Evolutionary conservation across 306 rosid species (phyloP), one percentile per base, ranked within the genome.

Genomic region (Malus asiatica): DNA sequence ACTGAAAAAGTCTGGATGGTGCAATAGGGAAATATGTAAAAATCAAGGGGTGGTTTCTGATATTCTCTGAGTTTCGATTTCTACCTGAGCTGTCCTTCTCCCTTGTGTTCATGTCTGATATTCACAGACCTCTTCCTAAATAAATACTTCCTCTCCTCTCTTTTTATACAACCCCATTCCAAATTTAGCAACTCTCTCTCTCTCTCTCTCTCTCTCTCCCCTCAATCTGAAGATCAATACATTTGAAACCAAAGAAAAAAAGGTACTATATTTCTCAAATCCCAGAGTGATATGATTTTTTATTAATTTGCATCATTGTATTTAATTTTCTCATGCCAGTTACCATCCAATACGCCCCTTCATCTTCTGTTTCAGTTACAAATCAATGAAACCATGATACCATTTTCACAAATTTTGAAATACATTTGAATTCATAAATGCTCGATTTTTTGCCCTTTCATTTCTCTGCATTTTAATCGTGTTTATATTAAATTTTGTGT

Each of bases 361-460:
- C 52, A 61, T 53, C 3, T 55, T 45, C 51, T 73, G 45, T 84
- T 85, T 87, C 93, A 76, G 89, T 89, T 89, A 85, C 82, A 65
- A 82, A 75, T 66, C 65, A 48, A 48, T 48, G 55, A 15, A 14
- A 48, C 16, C 53, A 18, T 72, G 59, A 40, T 14, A 45, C 27
- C 70, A 23, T 46, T 6, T 38, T 65, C 51, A 40, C 22, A 5
- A 65, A 70, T 58, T 70, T 59, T 73, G 69, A 81, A 77, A 61
- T 72, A 15, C 6, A 25, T 62, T n/a, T 23, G 40, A 62, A 65
- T 64, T 69, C 38, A 68, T 65, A 62, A 77, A 83, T 73, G 70
- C 75, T 77, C 77, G 74, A 77, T 88, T 81, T 87, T 81, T 66
- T 53, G 16, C 76, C 81, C 68, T 19, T 67, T 42, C 22, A 60